These are phyloP conservation scores for Citrus maxima DNA, from an alignment of 345 rosid genomes.

Conservation along the genomic window DNA sequence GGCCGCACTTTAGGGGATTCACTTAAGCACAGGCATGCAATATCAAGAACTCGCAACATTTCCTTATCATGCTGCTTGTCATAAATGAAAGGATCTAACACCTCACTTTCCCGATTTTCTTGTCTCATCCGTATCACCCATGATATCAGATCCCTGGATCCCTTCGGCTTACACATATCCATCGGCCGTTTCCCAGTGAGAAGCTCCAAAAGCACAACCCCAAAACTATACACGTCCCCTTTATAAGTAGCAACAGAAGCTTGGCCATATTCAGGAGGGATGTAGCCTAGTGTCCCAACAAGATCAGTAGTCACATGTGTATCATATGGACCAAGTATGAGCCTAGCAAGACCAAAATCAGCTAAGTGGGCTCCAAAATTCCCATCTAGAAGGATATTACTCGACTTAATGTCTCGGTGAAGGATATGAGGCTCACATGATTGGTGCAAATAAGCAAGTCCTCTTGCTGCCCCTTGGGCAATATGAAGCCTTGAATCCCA, in stretches of 20 bases:
- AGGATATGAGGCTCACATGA: slow-evolving; percentile 81
- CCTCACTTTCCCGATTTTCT: slow-evolving; percentile 62
- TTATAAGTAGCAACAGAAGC: slow-evolving; percentile 81
- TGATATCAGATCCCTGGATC: slow-evolving; percentile 61
- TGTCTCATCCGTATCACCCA: slow-evolving; percentile 65
- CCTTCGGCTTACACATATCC: slow-evolving; percentile 79
- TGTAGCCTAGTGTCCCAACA: slow-evolving; percentile 86
- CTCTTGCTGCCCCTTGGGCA: slow-evolving; percentile 71
- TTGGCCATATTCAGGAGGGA: slow-evolving; percentile 87
- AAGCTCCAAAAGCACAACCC: slow-evolving; percentile 90
- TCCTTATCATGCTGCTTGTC: slow-evolving; percentile 61
- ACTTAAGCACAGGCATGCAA: slow-evolving; percentile 66
- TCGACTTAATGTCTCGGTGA: slow-evolving; percentile 82
- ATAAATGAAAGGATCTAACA: slow-evolving; percentile 56
- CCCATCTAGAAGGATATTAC: slow-evolving; percentile 76
- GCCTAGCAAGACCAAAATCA: slow-evolving; percentile 87
- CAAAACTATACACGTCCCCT: slow-evolving; percentile 87
- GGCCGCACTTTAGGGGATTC: slow-evolving; percentile 69
- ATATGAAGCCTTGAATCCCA: slow-evolving; percentile 70
- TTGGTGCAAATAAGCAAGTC: slow-evolving; percentile 70
- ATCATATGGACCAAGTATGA: slow-evolving; percentile 56
- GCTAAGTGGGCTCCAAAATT: slow-evolving; percentile 80
- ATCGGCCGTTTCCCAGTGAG: slow-evolving; percentile 79
- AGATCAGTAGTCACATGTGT: slow-evolving; percentile 86
- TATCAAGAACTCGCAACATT: slow-evolving; percentile 54